Conservation (phyloP, 2,329 filamentous ascomycete species). For the Microdochium nivale region DNA sequence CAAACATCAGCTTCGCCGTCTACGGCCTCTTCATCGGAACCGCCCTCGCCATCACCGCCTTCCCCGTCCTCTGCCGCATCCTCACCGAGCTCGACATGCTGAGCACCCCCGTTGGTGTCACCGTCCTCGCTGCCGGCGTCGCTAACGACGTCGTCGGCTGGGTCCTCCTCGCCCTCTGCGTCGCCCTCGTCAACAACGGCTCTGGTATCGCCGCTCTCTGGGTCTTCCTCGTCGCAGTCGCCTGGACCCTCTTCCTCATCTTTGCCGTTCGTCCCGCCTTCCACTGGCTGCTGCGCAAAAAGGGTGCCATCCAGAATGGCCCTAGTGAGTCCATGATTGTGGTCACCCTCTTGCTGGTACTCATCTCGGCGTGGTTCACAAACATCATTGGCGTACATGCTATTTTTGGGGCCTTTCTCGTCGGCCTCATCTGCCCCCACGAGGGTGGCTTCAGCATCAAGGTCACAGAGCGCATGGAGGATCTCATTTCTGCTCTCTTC, state of each 20-base stretch:
- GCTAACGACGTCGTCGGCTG: conserved; percentile 89
- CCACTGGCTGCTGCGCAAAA: conserved; percentile 63
- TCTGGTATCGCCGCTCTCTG: conserved; percentile 76
- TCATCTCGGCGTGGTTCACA: conserved; percentile 58
- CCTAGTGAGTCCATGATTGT: conserved; percentile 80
- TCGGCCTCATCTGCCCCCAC: conserved; percentile 83
- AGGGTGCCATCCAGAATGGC: conserved; percentile 75
- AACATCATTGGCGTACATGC: conserved; percentile 85
- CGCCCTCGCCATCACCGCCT: conserved; percentile 83
- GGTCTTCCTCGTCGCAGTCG: conserved; percentile 68
- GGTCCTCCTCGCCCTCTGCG: conserved; percentile 87
- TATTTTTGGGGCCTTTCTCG: conserved; percentile 88
- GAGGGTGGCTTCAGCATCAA: conserved; percentile 87
- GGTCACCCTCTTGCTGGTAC: conserved; percentile 69
- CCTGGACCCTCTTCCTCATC: conserved; percentile 67
- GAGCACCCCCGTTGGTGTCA: conserved; percentile 73
- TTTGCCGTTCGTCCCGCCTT: conserved; percentile 67
- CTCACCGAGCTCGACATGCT: conserved; percentile 85
- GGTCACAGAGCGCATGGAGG: conserved; percentile 88
- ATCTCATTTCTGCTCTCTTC: conserved; percentile 76
- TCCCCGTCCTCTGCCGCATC: conserved; percentile 90
- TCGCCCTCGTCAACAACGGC: conserved; percentile 83
- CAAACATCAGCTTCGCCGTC: conserved; percentile 24
- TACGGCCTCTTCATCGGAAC: conserved; percentile 77
- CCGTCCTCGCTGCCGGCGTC: conserved; percentile 85